Evolutionary conservation across 768 basidiomycete genomes (phyloP), one percentile per base, ranked within the genome.

Genomic region (Fibroporia radiculosa): DNA sequence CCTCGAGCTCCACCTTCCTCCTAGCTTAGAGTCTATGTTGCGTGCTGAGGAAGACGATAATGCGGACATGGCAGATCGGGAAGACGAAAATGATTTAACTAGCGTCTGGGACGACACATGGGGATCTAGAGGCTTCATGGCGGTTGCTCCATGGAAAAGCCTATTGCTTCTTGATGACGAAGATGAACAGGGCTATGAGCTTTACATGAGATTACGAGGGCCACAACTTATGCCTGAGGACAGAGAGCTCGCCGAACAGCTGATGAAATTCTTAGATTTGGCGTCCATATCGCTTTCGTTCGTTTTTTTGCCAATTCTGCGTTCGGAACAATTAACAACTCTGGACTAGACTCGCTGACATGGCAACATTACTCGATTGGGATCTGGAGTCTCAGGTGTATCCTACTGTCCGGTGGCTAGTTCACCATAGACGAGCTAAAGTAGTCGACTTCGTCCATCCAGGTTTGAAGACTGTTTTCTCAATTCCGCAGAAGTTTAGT

Each of bases 141-240:
- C 75, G 14, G 71, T 97, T 19, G 72, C 79, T 13, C 93, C 95
- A 4, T 98, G 95, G 95, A 96, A 96, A 58, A 85, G 89, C 18
- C 60, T 98, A 13, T 65, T 98, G 5, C 72, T 92, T 13, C 58
- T 95, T 13, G 84, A 90, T 42, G 62, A 64, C 14, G 65, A 73
- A 13, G 70, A 71, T 13, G 75, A 72, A 22, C 57, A 75, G 67
- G 74, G 69, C 12, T 62, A 77, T 40, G 80, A 83, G 47, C 75
- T 80, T 1, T 76, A 78, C 50, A 66, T 73, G 56, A 80, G 78
- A 47, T 62, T 83, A 40, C 65, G 74, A 50, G 76, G 74, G 1
- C 74, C 77, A 1, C 76, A 80, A 44, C 67, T 81, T 14, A 75
- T 67, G 42, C 67, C 77, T 0, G 84, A 84, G 35, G 87, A 89